Conservation (phyloP, 1,284 basidiomycete species). For the Flammula alnicola region DNA sequence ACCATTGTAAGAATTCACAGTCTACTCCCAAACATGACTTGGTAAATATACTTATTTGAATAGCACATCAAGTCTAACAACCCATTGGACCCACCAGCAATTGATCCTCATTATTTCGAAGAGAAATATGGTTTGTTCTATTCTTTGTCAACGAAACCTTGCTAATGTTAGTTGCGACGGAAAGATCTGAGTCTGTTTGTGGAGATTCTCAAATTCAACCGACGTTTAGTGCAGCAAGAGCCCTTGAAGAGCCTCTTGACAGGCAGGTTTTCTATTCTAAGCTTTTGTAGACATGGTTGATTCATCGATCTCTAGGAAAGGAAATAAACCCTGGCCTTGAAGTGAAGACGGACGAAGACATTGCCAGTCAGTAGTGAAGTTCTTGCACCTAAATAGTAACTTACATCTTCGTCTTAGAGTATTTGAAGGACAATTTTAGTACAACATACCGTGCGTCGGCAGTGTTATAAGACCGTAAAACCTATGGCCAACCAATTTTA, state of each 20-base stretch:
- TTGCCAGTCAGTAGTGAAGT: conserved; percentile 5
- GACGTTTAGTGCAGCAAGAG: conserved; percentile 3
- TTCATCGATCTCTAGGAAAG: background rate
- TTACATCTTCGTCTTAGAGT: too few relatives aligned
- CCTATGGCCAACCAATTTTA: too few relatives aligned
- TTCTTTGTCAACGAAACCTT: background rate
- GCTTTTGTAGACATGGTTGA: background rate
- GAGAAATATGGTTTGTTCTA: conserved; percentile 7
- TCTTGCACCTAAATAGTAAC: too few relatives aligned
- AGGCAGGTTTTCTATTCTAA: background rate
- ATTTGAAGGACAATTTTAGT: background rate
- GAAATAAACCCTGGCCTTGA: conserved; percentile 8
- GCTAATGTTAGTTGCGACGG: background rate
- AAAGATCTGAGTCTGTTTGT: conserved; percentile 5
- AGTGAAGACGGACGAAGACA: conserved; percentile 8
- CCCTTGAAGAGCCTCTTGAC: conserved; percentile 2
- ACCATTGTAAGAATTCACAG: conserved; percentile 10
- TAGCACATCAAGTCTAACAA: conserved; percentile 11
- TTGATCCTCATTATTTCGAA: conserved; percentile 16
- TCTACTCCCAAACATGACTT: background rate
- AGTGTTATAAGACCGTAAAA: too few relatives aligned
- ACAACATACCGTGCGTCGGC: conserved; percentile 7
- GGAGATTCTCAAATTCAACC: conserved; percentile 12
- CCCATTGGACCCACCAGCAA: conserved; percentile 1
- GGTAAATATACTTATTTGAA: background rate